Evolutionary conservation across 768 basidiomycete species (phyloP).

Genomic region (Psilocybe tampanensis): DNA sequence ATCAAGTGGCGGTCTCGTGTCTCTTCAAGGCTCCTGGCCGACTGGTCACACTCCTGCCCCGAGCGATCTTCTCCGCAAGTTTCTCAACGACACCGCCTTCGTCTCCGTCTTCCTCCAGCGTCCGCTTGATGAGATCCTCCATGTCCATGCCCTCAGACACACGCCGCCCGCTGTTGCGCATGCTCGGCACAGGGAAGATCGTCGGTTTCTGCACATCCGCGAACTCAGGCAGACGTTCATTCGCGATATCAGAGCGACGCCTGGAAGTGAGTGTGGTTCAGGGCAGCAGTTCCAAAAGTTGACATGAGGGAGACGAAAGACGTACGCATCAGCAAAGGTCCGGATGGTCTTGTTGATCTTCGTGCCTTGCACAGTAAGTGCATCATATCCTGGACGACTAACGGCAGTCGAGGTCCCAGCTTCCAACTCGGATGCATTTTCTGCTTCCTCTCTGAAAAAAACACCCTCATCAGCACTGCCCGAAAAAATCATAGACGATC

Average conservation of each 20-base stretch:
- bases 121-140: slow-evolving; percentile 67
- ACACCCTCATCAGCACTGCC: background rate
- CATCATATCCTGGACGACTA: slow-evolving; percentile 46
- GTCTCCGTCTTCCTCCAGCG: slow-evolving; percentile 60
- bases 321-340: slow-evolving; percentile 78
- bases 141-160: slow-evolving; percentile 52
- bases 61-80: slow-evolving; percentile 65
- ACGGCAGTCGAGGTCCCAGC: slow-evolving; percentile 27
- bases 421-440: slow-evolving; percentile 72
- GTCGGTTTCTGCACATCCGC: slow-evolving; percentile 36
- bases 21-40: slow-evolving; percentile 61
- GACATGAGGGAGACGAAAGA: slow-evolving; percentile 17
- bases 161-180: slow-evolving; percentile 42
- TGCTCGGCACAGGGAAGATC: slow-evolving; percentile 64
- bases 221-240: slow-evolving; percentile 74
- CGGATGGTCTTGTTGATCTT: slow-evolving; percentile 64
- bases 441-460: slow-evolving; percentile 71
- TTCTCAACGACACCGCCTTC: slow-evolving; percentile 57
- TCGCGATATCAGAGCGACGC: slow-evolving; percentile 70
- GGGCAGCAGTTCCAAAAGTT: background rate
- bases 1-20: slow-evolving; percentile 50
- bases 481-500: background rate
- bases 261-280: slow-evolving; percentile 38
- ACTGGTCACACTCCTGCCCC: slow-evolving; percentile 45
- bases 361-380: slow-evolving; percentile 62